Evolutionary conservation across 176 grass and related monocot genomes (phyloP).

Genomic region (Lolium rigidum): DNA sequence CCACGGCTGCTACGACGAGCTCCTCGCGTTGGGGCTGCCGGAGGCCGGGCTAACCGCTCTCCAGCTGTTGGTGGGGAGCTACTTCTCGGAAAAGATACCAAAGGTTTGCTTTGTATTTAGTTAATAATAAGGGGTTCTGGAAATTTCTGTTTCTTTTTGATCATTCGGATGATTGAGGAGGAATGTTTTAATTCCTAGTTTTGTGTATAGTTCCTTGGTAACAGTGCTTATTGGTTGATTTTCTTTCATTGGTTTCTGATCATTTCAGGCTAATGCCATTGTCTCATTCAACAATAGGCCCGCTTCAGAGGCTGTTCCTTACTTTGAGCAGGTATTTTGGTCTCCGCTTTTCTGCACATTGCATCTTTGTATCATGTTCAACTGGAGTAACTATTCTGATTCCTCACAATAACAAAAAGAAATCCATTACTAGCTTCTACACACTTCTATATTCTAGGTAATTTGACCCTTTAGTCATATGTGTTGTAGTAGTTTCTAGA

Average conservation of each 20-base stretch:
- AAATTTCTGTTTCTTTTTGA: background rate
- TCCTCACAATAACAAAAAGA: too few relatives aligned
- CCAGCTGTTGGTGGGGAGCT: constrained; percentile 89
- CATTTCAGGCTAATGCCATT: constrained; percentile 84
- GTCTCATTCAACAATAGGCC: constrained; percentile 95
- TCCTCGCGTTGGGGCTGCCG: constrained; percentile 66
- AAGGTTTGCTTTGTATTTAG: constrained; percentile 50
- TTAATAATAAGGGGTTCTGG: background rate
- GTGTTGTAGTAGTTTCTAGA: too few relatives aligned
- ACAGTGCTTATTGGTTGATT: background rate
- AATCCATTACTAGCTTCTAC: too few relatives aligned
- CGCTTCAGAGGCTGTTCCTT: constrained; percentile 90
- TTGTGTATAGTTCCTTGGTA: background rate
- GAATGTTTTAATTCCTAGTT: background rate
- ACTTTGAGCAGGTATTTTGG: constrained; percentile 84
- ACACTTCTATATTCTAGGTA: too few relatives aligned
- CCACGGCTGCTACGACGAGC: constrained; percentile 69
- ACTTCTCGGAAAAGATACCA: constrained; percentile 83
- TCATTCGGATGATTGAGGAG: background rate
- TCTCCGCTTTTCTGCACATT: background rate
- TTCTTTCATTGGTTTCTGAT: constrained; percentile 46
- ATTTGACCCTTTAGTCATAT: too few relatives aligned
- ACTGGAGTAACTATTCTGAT: too few relatives aligned
- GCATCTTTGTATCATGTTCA: too few relatives aligned
- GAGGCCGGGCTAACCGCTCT: constrained; percentile 56